phyloP scores from a whole-genome alignment of 495 filamentous ascomycete species.

The Cenococcum geophilum region DNA sequence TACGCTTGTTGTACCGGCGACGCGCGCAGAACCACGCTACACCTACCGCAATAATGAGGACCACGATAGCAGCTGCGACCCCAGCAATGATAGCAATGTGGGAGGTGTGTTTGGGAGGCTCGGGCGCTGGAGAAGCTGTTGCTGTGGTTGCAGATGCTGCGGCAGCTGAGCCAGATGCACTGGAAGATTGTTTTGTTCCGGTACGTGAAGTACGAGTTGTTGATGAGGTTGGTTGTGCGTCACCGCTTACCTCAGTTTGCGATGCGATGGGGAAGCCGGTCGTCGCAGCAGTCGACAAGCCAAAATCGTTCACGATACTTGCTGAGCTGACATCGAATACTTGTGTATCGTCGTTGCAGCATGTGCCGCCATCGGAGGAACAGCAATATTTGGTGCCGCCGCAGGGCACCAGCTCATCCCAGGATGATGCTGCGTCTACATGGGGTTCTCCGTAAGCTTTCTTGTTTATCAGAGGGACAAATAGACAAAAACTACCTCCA shows the following conservation, averaged over 20 bases:
- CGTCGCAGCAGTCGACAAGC: conserved; percentile 1
- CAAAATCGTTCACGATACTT: conserved; percentile 19
- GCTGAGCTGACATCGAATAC: conserved; percentile 16
- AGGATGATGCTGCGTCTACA: neutral
- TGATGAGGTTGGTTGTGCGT: neutral
- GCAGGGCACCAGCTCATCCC: conserved; percentile 17
- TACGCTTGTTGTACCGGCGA: conserved; percentile 22
- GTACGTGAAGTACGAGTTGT: neutral
- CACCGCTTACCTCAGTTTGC: neutral
- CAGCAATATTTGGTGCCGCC: conserved; percentile 21
- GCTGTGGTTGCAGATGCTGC: conserved; percentile 9
- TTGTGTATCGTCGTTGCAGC: conserved; percentile 25
- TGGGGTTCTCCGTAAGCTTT: neutral
- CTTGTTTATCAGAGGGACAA: neutral
- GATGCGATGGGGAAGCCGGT: conserved; percentile 8
- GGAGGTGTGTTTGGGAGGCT: neutral
- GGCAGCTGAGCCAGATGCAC: neutral
- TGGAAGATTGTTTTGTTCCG: neutral
- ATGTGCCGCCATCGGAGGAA: conserved; percentile 17
- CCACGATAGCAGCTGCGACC: conserved; percentile 8
- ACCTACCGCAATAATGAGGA: conserved; percentile 10
- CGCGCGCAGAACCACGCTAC: conserved; percentile 22
- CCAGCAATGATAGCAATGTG: conserved; percentile 7
- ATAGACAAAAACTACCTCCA: conserved; percentile 10
- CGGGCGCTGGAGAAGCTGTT: neutral